These are phyloP conservation scores for Myriosclerotinia duriaeana DNA, from an alignment of 2,329 filamentous ascomycete species.

Conservation along the genomic window DNA sequence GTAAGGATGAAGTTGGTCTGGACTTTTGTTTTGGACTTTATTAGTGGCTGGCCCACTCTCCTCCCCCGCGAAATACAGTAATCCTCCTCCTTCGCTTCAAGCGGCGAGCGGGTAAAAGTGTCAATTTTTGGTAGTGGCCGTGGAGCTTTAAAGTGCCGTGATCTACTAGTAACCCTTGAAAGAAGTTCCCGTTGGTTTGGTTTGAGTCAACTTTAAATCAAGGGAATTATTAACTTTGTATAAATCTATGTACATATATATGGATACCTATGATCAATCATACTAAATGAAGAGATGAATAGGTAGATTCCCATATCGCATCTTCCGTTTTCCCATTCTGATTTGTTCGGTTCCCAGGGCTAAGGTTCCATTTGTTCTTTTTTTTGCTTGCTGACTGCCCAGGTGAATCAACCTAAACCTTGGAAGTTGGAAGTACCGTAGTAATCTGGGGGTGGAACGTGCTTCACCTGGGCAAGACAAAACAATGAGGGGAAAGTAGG, in stretches of 20 bases:
- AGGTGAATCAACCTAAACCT: no score
- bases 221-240: no score
- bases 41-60: background rate
- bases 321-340: background rate
- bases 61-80: background rate
- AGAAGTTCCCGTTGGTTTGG: background rate
- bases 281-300: no score
- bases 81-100: background rate
- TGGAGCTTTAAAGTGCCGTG: constrained; percentile 5
- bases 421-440: no score
- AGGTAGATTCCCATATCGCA: background rate
- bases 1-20: constrained; percentile 3
- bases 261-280: no score
- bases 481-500: constrained; percentile 16
- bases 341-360: background rate
- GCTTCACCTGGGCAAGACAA: constrained; percentile 13
- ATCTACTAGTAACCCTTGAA: background rate
- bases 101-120: background rate
- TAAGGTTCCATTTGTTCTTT: no score
- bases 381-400: background rate
- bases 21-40: background rate
- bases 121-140: background rate
- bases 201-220: no score
- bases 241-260: no score
- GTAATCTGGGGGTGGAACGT: constrained; percentile 17